These are phyloP conservation scores for Penicillium psychrofluorescens DNA, from an alignment of 495 filamentous ascomycete species.

Conservation along the genomic window DNA sequence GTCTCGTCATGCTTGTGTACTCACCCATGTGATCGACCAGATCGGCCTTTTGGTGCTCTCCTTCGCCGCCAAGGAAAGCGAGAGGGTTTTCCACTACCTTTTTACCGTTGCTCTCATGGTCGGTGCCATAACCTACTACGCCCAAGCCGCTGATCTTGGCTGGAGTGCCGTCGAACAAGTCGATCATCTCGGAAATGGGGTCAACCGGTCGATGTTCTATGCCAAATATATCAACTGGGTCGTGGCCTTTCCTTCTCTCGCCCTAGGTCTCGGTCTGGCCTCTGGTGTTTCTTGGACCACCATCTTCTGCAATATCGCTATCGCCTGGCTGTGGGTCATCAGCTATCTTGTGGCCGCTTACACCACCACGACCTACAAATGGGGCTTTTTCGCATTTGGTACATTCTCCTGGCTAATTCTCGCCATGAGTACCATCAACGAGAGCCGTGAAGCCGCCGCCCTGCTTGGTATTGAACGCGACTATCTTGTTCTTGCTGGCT, in stretches of 20 bases:
- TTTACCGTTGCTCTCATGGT: constrained; percentile 52
- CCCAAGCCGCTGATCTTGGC: constrained; percentile 62
- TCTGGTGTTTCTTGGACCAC: constrained; percentile 58
- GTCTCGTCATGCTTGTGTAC: too few relatives aligned
- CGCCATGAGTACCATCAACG: constrained; percentile 43
- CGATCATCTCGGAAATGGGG: constrained; percentile 32
- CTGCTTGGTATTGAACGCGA: constrained; percentile 42
- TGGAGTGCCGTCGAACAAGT: constrained; percentile 48
- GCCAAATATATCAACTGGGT: constrained; percentile 64
- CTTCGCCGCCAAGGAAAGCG: constrained; percentile 40
- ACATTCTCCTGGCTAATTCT: constrained; percentile 53
- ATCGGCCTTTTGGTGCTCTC: constrained; percentile 36
- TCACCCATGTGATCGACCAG: constrained; percentile 10
- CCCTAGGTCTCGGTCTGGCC: constrained; percentile 55
- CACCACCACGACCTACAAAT: constrained; percentile 49
- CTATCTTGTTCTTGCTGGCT: constrained; percentile 46
- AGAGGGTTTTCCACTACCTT: constrained; percentile 67
- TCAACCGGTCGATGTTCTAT: constrained; percentile 61
- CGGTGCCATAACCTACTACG: constrained; percentile 59
- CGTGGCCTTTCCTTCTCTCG: constrained; percentile 45
- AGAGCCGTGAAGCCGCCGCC: constrained; percentile 46
- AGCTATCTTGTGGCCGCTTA: constrained; percentile 57
- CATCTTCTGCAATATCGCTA: constrained; percentile 53
- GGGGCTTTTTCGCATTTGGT: constrained; percentile 60
- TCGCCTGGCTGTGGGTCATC: constrained; percentile 56